Evolutionary conservation across 225 moss, liverwort and hornwort species (phyloP).

Genomic region (Bryoerythrophyllum caledonicum): DNA sequence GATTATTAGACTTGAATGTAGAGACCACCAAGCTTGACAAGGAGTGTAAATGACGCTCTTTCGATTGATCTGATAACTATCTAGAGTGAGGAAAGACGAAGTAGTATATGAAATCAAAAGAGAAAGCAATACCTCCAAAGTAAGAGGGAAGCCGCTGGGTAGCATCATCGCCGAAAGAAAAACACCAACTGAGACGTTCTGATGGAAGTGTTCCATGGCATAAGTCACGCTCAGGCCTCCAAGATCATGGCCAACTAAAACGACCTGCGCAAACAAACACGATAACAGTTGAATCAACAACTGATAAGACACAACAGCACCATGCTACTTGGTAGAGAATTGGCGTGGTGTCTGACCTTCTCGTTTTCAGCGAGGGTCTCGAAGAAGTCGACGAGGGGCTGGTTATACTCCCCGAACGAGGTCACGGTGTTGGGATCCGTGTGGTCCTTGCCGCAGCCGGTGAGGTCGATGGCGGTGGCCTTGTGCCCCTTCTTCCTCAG

Average conservation of each 20-base stretch:
- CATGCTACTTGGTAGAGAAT: neutral
- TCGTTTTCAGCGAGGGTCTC: conserved; percentile 26
- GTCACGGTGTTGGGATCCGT: conserved; percentile 35
- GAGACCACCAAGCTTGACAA: no score
- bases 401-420: conserved; percentile 38
- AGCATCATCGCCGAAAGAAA: conserved; percentile 59
- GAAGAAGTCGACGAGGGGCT: conserved; percentile 40
- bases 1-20: no score
- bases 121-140: conserved; percentile 28
- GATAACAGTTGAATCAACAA: no score
- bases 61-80: no score
- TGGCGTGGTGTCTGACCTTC: conserved; percentile 33
- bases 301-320: no score
- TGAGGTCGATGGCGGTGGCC: conserved; percentile 49
- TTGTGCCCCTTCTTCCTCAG: conserved; percentile 46
- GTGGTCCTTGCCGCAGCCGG: conserved; percentile 41
- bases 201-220: conserved; percentile 52
- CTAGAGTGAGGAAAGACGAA: no score
- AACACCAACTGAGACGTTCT: conserved; percentile 49
- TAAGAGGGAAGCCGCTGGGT: conserved; percentile 44
- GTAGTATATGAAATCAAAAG: no score
- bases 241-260: conserved; percentile 65
- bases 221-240: conserved; percentile 52
- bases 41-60: no score
- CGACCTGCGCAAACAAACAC: conserved; percentile 18